Evolutionary conservation across 176 grass and related monocot genomes (phyloP).

Genomic region (Paspalum vaginatum): DNA sequence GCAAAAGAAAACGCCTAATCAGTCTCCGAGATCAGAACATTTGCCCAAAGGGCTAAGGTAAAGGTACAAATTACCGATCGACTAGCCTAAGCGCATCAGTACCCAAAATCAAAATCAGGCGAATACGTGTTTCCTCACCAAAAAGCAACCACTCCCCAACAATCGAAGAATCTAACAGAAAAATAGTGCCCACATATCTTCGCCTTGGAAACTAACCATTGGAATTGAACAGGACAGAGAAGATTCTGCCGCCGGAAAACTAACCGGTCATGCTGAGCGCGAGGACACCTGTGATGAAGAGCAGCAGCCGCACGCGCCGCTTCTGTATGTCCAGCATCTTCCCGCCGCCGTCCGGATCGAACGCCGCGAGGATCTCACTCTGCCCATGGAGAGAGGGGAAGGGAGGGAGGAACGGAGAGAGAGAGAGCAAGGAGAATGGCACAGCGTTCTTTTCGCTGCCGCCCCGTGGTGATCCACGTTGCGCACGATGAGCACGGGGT

Average conservation of each 20-base stretch:
- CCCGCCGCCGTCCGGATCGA: slow-evolving; percentile 14
- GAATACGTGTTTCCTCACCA: background rate
- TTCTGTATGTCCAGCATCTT: slow-evolving; percentile 84
- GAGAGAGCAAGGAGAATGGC: background rate
- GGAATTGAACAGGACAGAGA: background rate
- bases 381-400: background rate
- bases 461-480: slow-evolving; percentile 44
- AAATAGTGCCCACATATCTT: background rate
- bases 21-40: background rate
- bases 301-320: slow-evolving; percentile 73
- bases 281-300: slow-evolving; percentile 62
- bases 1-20: background rate
- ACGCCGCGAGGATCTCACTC: slow-evolving; percentile 6
- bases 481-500: background rate
- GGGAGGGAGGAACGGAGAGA: background rate
- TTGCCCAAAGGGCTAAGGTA: background rate
- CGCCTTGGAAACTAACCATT: background rate
- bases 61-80: background rate
- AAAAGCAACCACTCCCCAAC: background rate
- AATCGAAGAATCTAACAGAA: background rate
- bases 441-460: background rate
- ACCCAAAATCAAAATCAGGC: background rate
- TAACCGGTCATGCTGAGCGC: slow-evolving; percentile 94
- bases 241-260: slow-evolving; percentile 31
- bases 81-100: background rate